Evolutionary conservation across 163 green algal species (phyloP), one percentile per base, ranked within the genome.

Genomic region (Chloromonas sp.): DNA sequence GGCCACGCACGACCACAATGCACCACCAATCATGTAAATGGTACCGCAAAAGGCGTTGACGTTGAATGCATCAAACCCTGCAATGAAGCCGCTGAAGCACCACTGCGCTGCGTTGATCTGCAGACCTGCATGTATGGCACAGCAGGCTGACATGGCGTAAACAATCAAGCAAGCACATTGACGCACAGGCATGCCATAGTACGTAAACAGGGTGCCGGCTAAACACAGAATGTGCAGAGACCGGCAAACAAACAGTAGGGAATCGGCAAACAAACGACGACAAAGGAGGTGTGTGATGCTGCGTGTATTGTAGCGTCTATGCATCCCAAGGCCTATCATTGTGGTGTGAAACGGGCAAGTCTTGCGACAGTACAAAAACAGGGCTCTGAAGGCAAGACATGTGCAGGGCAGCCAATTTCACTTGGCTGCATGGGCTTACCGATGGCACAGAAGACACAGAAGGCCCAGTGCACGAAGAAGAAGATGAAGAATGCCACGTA

Each of bases 401-500:
- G 74, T 57, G 11, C 2, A 80, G 14, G 5, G 11, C 8, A 80
- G 66, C 8, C 66, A n/a, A 11, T 11, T 76, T 11, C 66, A n/a
- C 66, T 76, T 8, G 66, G 11, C 66, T 76, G 8, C 11, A 11
- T 76, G 11, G 8, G 5, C 88, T 81, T 76, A 92, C 89, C 89
- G 70, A 93, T 88, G 36, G 92, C 87, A 5, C 85, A 88, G 88
- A 89, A 93, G 58, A 90, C 89, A 86, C 90, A 94, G 71, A 91
- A 94, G 58, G 60, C 85, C 36, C 83, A 85, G 87, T 94, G 89
- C n/a, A 92, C 74, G 1, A 77, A 60, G 78, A 92, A 93, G 78
- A 88, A 87, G 8, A 93, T 60, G 87, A 94, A 94, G 88, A 94
- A 94, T 74, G 82, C 83, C 3, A 93, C 36, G 66, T 87, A 92